A percentile compares a stretch with the other conserved stretches of the same genome.
Evolutionary conservation across 768 basidiomycete genomes (phyloP).

Genomic region (Dendrothele bispora): DNA sequence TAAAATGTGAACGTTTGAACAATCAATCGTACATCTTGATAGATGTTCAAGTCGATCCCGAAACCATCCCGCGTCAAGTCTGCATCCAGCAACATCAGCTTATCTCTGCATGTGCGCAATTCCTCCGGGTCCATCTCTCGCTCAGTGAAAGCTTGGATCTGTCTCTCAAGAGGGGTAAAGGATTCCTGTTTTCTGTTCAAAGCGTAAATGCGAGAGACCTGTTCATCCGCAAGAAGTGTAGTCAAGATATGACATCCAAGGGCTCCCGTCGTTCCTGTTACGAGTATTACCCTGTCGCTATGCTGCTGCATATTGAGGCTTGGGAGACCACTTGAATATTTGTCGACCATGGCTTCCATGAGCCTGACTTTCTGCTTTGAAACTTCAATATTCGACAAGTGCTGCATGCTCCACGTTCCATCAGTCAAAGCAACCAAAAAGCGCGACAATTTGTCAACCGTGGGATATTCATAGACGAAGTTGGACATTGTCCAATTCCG

Average conservation of each 20-base stretch:
- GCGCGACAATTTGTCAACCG: neutral
- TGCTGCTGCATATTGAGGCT: too few species aligned
- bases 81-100: neutral
- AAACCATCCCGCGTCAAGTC: neutral
- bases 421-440: too few species aligned
- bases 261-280: slow-evolving; percentile 34
- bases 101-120: too few species aligned
- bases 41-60: neutral
- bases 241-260: slow-evolving; percentile 26
- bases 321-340: slow-evolving; percentile 1
- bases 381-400: neutral
- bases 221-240: slow-evolving; percentile 10
- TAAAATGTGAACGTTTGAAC: too few species aligned
- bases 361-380: neutral
- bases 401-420: too few species aligned
- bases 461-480: slow-evolving; percentile 4
- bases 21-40: too few species aligned
- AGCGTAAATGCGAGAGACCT: slow-evolving; percentile 19
- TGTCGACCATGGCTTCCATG: slow-evolving; percentile 6
- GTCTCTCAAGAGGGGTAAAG: neutral
- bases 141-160: too few species aligned
- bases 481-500: too few species aligned
- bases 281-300: too few species aligned
- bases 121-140: too few species aligned
- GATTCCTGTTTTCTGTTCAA: too few species aligned